phyloP scores from a whole-genome alignment of 805 yeast species.

The Candida vaughaniae region DNA sequence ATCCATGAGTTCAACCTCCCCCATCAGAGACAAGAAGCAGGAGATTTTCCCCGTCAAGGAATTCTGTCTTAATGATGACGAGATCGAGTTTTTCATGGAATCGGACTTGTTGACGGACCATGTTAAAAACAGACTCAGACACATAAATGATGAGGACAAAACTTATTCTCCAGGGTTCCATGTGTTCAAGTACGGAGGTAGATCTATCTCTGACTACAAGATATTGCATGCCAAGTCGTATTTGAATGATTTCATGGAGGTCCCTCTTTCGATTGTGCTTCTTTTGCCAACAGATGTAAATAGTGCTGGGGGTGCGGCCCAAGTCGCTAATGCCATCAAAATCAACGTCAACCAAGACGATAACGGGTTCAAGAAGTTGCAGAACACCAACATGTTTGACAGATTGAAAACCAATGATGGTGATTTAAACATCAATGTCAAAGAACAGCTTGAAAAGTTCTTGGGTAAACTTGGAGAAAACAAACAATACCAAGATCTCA shows the following conservation, averaged over 20 bases:
- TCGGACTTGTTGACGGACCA: constrained; percentile 1
- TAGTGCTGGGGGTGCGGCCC: constrained; percentile 8
- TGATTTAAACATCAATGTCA: constrained; percentile 14
- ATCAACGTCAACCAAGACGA: constrained; percentile 20
- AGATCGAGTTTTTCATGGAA: constrained; percentile 14
- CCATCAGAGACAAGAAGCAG: constrained; percentile 9
- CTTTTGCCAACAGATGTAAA: constrained; percentile 22
- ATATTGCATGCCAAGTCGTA: constrained; percentile 37
- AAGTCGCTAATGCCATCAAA: constrained; percentile 11
- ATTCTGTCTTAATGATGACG: constrained; percentile 27
- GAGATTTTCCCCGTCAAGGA: constrained; percentile 12
- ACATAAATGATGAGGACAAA: not conserved
- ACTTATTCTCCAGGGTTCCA: constrained; percentile 36
- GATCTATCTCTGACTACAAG: constrained; percentile 26
- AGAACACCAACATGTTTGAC: constrained; percentile 3
- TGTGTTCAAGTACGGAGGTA: constrained; percentile 31
- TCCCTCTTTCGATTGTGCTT: constrained; percentile 32
- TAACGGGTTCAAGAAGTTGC: constrained; percentile 4
- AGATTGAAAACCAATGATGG: not conserved
- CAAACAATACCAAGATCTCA: not conserved
- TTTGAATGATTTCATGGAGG: constrained; percentile 41
- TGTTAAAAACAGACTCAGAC: not conserved
- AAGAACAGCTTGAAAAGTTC: constrained; percentile 14
- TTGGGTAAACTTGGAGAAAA: constrained; percentile 2
- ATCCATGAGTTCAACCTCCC: constrained; percentile 10